phyloP scores from a whole-genome alignment of 2,329 filamentous ascomycete genomes.

The Chaetoscypha palmicola region DNA sequence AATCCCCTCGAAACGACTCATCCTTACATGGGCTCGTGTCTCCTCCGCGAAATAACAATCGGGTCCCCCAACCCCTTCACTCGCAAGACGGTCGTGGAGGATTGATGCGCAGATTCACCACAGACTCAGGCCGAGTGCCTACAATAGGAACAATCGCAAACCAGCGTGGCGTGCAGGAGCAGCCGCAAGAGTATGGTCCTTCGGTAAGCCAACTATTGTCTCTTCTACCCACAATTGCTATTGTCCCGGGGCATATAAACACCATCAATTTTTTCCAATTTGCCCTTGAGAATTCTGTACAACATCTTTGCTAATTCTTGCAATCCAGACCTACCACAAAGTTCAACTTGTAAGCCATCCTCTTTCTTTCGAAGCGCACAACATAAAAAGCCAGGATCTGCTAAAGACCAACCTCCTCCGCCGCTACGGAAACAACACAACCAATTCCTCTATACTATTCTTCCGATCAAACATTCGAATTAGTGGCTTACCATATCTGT shows the following conservation, averaged over 20 bases:
- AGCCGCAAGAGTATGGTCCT: constrained; percentile 28
- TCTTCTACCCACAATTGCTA: constrained; percentile 14
- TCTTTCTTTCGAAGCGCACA: constrained; percentile 1
- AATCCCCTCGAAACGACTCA: constrained; percentile 69
- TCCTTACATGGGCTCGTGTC: constrained; percentile 69
- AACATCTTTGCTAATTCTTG: constrained; percentile 17
- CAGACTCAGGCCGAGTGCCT: constrained; percentile 77
- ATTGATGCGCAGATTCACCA: constrained; percentile 88
- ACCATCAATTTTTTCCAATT: constrained; percentile 2
- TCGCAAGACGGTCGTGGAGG: constrained; percentile 65
- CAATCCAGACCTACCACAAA: constrained; percentile 56
- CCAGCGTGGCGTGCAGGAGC: constrained; percentile 26
- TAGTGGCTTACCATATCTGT: constrained; percentile 34
- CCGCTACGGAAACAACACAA: background rate
- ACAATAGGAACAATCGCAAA: constrained; percentile 48
- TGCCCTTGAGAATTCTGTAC: constrained; percentile 2
- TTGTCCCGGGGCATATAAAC: constrained; percentile 10
- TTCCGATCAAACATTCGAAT: background rate
- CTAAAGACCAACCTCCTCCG: no score
- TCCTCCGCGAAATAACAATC: constrained; percentile 62
- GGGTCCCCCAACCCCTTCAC: constrained; percentile 50
- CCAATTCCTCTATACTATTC: background rate
- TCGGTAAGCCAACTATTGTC: constrained; percentile 26
- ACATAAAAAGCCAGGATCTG: no score
- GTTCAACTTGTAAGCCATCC: constrained; percentile 63